A percentile compares a stretch with the other conserved stretches of the same genome.
Conservation (phyloP, 2,329 filamentous ascomycete species). For the Chaetomium strumarium region DNA sequence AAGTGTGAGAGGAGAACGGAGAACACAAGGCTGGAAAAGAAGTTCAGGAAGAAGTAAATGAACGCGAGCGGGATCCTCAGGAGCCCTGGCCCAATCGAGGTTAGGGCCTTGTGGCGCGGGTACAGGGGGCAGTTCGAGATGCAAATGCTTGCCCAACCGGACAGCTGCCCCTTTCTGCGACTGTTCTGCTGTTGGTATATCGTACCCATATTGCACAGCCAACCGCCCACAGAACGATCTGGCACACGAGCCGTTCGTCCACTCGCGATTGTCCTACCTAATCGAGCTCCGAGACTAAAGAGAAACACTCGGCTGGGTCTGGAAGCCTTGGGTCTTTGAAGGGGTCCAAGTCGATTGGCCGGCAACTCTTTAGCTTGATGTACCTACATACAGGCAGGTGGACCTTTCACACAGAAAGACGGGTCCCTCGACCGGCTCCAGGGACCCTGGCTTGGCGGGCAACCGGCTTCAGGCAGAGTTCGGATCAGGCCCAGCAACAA, state of each 20-base stretch:
- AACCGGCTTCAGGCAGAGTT: constrained; percentile 3
- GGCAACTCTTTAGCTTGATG: constrained; percentile 4
- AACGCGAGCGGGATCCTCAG: constrained; percentile 19
- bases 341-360: constrained; percentile 2
- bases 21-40: not conserved
- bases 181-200: not conserved
- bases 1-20: not conserved
- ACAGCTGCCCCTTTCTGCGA: not conserved
- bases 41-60: constrained; percentile 10
- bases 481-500: constrained; percentile 19
- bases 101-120: constrained; percentile 24
- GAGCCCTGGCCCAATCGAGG: constrained; percentile 20
- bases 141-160: not conserved
- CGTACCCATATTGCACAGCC: not conserved
- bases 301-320: constrained; percentile 13
- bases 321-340: not conserved
- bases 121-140: not conserved
- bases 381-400: no score
- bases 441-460: no score
- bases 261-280: not conserved
- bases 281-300: constrained; percentile 11
- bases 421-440: no score
- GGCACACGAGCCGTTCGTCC: not conserved
- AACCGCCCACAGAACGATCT: not conserved
- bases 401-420: no score